Conservation (phyloP, 495 filamentous ascomycete genomes). For the Penicillium alfredii region DNA sequence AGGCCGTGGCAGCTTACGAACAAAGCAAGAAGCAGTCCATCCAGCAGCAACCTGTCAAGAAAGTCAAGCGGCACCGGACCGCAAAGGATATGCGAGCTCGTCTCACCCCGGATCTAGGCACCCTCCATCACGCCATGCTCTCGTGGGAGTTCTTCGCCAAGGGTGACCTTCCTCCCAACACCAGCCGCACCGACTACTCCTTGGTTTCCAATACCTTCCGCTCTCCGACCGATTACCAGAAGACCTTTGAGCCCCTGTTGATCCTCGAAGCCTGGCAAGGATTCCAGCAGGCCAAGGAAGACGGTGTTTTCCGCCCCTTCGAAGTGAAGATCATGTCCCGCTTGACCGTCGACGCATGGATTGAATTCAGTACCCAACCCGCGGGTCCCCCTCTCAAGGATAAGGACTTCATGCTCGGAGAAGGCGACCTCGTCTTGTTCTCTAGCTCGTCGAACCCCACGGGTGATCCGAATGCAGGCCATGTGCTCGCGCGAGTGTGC, state of each 20-base stretch:
- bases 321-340: constrained; percentile 81
- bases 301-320: constrained; percentile 68
- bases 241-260: constrained; percentile 83
- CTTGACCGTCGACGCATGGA: constrained; percentile 83
- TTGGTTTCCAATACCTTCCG: constrained; percentile 70
- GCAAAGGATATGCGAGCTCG: constrained; percentile 91
- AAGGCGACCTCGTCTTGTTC: constrained; percentile 84
- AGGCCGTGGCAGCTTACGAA: constrained; percentile 48
- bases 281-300: constrained; percentile 83
- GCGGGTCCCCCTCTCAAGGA: constrained; percentile 63
- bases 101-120: constrained; percentile 79
- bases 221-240: constrained; percentile 72
- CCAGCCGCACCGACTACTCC: constrained; percentile 61
- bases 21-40: constrained; percentile 48
- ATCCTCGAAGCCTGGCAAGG: constrained; percentile 94
- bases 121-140: constrained; percentile 77
- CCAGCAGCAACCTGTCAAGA: constrained; percentile 67
- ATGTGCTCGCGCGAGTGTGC: constrained; percentile 81
- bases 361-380: constrained; percentile 83
- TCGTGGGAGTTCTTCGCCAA: constrained; percentile 89
- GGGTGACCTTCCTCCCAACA: constrained; percentile 73
- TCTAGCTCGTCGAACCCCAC: constrained; percentile 65
- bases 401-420: constrained; percentile 64
- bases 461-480: constrained; percentile 53
- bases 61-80: constrained; percentile 66